These are phyloP conservation scores for Diacronema lutheri DNA, from an alignment of 78 protist genomes.

Conservation along the genomic window DNA sequence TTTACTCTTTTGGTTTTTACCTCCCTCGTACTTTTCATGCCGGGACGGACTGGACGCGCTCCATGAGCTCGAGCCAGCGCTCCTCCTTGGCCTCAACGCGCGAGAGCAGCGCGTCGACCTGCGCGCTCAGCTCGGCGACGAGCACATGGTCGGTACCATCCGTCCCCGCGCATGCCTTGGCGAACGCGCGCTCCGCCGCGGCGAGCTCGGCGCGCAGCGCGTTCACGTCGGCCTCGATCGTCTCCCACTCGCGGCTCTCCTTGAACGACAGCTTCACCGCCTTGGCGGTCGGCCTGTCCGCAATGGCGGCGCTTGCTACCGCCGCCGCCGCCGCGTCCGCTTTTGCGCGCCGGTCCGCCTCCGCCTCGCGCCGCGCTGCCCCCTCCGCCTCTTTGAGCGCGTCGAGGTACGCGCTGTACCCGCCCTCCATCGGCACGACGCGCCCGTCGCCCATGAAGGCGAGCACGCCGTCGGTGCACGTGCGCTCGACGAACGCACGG, in stretches of 20 bases:
- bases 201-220: not conserved
- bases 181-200: not conserved
- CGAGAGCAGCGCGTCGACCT: not conserved
- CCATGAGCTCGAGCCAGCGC: not conserved
- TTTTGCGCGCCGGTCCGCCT: no score
- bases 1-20: no score
- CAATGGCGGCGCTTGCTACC: not conserved
- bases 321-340: not conserved
- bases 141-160: no score
- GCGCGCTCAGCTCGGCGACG: no score
- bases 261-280: not conserved
- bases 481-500: constrained; percentile 17
- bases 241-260: not conserved
- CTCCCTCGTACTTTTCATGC: no score
- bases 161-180: not conserved
- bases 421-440: not conserved
- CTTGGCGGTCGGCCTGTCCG: not conserved
- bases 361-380: no score
- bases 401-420: not conserved
- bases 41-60: no score
- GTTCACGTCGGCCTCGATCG: not conserved
- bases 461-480: not conserved
- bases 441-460: not conserved
- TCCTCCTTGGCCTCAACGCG: not conserved
- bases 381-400: not conserved